Percentiles rank a stretch among this genome's conserved stretches.
phyloP scores from a whole-genome alignment of 148 eudicot genomes.

The Diospyros lotus region DNA sequence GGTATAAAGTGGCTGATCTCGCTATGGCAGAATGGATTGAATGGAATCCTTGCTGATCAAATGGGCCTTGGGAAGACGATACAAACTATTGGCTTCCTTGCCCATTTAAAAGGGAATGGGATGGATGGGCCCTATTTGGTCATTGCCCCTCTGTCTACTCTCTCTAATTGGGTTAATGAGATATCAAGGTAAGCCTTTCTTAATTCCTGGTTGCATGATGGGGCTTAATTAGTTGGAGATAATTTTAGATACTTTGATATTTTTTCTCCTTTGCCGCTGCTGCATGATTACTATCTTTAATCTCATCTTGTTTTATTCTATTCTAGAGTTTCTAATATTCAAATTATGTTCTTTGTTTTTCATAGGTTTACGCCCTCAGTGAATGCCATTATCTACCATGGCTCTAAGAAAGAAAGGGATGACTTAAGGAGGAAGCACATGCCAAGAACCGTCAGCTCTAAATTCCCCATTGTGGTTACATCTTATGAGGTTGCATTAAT shows the following conservation, averaged over 20 bases:
- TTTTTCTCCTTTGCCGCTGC: not conserved
- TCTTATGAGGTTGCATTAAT: slow-evolving; percentile 82
- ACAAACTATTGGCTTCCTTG: slow-evolving; percentile 88
- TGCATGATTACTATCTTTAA: too few relatives aligned
- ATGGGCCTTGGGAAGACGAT: slow-evolving; percentile 99
- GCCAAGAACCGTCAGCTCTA: slow-evolving; percentile 69
- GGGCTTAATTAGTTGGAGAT: not conserved
- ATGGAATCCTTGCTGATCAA: slow-evolving; percentile 98
- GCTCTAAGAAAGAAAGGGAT: slow-evolving; percentile 55
- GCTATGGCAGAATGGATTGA: slow-evolving; percentile 94
- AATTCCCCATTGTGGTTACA: slow-evolving; percentile 83
- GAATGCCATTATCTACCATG: slow-evolving; percentile 84
- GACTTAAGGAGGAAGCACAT: slow-evolving; percentile 63
- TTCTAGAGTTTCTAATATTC: not conserved
- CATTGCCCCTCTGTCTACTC: slow-evolving; percentile 95
- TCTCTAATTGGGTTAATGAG: slow-evolving; percentile 94
- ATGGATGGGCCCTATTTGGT: slow-evolving; percentile 92
- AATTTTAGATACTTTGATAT: not conserved
- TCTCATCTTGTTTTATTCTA: slow-evolving; percentile 1
- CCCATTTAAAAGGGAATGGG: slow-evolving; percentile 90
- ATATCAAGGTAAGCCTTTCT: slow-evolving; percentile 45
- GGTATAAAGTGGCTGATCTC: slow-evolving; percentile 98
- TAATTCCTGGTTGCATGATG: not conserved
- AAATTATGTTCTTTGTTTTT: not conserved
- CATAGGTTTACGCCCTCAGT: slow-evolving; percentile 77